Evolutionary conservation across 495 filamentous ascomycete genomes (phyloP), one percentile per base, ranked within the genome.

Genomic region (Aspergillus indologenus): DNA sequence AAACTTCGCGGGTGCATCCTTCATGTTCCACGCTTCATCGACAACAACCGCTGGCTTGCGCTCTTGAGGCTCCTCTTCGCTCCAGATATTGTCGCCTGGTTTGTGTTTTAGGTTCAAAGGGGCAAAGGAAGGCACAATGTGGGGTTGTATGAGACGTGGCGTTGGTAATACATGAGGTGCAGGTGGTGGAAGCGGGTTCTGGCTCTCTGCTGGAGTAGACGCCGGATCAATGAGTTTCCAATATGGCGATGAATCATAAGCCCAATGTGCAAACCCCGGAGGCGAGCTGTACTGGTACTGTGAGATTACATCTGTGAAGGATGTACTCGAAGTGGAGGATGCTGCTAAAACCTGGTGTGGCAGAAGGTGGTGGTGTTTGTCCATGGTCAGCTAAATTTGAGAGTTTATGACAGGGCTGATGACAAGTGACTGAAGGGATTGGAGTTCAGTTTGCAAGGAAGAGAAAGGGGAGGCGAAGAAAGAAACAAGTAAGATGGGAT

Each of bases 241-340:
- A 19, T 49, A 61, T 14, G 59, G 59, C 15, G 48, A 57, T 12
- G 42, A 26, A 26, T 42, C 40, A 22, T 54, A 46, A 5, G 59
- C 47, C 59, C 59, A 61, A 5, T 47, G 54, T 7, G 54, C 29
- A 40, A 53, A 48, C 1, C 54, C 59, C 8, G 0, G 19, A 1
- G 53, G 31, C 0, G 34, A 40, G 5, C 12, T 4, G 49, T 3
- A 29, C 49, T 31, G 49, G 31, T 1, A 24, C 22, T 9, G 14
- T 7, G 49, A 26, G 12, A 23, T 12, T 8, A 31, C 23, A 52
- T 18, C 8, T 12, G 21, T 24, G 49, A 52, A 31, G 14, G 49
- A 52, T n/a, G 17, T 14, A 15, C 34, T 40, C 34, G 34, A 40
- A 14, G 34, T 40, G 7, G 34, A 40, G 12, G 34, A 2, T 40